Percentiles rank a stretch among this genome's conserved stretches.
Evolutionary conservation across 352 stramenopile species (phyloP).

Genomic region (Pythium apleroticum): DNA sequence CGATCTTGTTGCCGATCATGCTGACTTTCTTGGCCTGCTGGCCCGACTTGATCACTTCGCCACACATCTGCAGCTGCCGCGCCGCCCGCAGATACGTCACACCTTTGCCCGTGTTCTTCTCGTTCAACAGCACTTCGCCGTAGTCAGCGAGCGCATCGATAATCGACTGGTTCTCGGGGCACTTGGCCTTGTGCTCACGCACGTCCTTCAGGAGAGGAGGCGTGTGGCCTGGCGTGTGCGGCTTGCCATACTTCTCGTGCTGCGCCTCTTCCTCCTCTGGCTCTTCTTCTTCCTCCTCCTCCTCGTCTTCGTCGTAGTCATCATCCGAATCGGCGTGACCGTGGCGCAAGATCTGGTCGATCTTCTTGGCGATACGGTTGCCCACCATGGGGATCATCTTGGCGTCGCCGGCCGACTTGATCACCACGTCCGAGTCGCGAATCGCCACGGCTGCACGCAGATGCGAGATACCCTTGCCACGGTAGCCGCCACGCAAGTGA

Average conservation of each 20-base stretch:
- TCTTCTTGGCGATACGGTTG: conserved; percentile 51
- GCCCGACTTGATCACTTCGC: conserved; percentile 46
- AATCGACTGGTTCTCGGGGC: conserved; percentile 57
- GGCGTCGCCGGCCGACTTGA: conserved; percentile 54
- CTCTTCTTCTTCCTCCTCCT: conserved; percentile 39
- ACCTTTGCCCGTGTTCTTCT: conserved; percentile 57
- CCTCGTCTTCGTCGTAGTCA: conserved; percentile 62
- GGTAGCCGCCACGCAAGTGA: conserved; percentile 58
- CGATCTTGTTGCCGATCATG: conserved; percentile 66
- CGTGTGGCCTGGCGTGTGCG: conserved; percentile 20
- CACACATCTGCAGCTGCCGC: conserved; percentile 44
- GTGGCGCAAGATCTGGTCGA: conserved; percentile 73
- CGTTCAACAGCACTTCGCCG: conserved; percentile 50
- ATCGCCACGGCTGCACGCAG: conserved; percentile 65
- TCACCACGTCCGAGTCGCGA: conserved; percentile 45
- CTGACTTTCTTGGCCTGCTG: conserved; percentile 53
- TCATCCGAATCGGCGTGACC: conserved; percentile 68
- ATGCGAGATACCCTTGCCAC: conserved; percentile 77
- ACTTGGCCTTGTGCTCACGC: conserved; percentile 34
- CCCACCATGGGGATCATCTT: conserved; percentile 65
- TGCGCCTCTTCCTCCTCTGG: conserved; percentile 32
- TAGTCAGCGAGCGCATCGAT: conserved; percentile 64
- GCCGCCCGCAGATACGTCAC: conserved; percentile 68
- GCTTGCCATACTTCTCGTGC: conserved; percentile 28
- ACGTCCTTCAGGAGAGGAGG: conserved; percentile 60